A percentile compares a stretch with the other conserved stretches of the same genome.
phyloP scores from a whole-genome alignment of 106 monocot genomes.

The Acanthochlamys bracteata region DNA sequence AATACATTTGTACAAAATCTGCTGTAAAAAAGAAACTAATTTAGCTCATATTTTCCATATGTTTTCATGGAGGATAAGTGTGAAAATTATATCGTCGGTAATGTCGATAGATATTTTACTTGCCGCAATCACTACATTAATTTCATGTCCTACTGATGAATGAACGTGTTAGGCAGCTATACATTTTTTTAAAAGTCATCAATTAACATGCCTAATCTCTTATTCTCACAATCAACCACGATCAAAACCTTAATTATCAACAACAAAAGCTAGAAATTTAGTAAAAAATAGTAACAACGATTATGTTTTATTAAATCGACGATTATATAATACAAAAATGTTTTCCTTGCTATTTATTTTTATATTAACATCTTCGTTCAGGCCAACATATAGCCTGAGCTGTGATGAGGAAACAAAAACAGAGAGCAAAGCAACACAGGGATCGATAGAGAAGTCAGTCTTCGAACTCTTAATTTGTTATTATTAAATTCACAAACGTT shows the following conservation, averaged over 20 bases:
- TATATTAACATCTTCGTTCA: too few relatives aligned
- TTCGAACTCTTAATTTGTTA: slow-evolving; percentile 5
- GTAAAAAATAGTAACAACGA: too few relatives aligned
- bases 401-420: background rate
- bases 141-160: background rate
- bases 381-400: background rate
- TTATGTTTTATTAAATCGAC: background rate
- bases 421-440: background rate
- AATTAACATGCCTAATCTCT: background rate
- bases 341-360: too few relatives aligned
- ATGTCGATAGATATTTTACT: too few relatives aligned
- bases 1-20: too few relatives aligned
- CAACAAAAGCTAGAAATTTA: too few relatives aligned
- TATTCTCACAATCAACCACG: background rate
- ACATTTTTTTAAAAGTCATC: background rate
- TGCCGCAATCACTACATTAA: background rate
- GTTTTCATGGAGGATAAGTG: too few relatives aligned
- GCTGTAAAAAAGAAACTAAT: too few relatives aligned
- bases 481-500: background rate
- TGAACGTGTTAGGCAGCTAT: background rate
- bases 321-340: too few relatives aligned
- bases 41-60: too few relatives aligned
- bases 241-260: too few relatives aligned
- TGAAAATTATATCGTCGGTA: too few relatives aligned
- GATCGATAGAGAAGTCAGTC: slow-evolving; percentile 1